phyloP scores from a whole-genome alignment of 164 flowering plant genomes.

The Vitis riparia region DNA sequence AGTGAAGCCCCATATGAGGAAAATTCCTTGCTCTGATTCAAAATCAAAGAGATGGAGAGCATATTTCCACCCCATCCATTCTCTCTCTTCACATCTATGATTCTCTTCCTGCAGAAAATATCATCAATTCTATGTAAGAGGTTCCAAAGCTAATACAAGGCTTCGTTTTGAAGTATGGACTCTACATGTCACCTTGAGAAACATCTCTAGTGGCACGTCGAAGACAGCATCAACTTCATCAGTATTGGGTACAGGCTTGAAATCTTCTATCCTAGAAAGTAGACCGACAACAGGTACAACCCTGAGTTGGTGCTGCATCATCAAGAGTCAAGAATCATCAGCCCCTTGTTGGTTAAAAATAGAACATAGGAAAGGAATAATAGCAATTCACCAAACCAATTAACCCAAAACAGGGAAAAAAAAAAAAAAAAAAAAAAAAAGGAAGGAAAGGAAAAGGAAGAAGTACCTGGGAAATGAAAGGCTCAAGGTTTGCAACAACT shows the following conservation, averaged over 20 bases:
- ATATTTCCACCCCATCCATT: conserved; percentile 38
- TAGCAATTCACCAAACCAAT: not conserved
- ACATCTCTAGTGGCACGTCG: conserved; percentile 43
- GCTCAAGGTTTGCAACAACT: conserved; percentile 29
- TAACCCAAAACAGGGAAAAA: not conserved
- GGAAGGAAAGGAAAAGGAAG: not conserved
- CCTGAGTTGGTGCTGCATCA: conserved; percentile 31
- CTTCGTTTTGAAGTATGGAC: too few species aligned
- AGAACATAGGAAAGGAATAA: not conserved
- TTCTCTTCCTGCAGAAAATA: conserved; percentile 26
- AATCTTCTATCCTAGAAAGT: conserved; percentile 22
- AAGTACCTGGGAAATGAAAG: conserved; percentile 32
- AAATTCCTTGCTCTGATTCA: conserved; percentile 19
- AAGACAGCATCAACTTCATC: conserved; percentile 46
- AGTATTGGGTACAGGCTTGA: conserved; percentile 35
- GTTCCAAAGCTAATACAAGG: too few species aligned
- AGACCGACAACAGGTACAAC: conserved; percentile 42
- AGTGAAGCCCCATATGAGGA: conserved; percentile 34
- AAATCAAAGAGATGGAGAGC: conserved; percentile 33
- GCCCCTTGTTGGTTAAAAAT: too few species aligned
- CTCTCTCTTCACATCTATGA: conserved; percentile 30
- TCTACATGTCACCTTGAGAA: conserved; percentile 30
- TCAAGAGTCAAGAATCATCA: too few species aligned
- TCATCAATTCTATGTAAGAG: too few species aligned
- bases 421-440: too few species aligned